Base-by-base conservation (phyloP, 495 filamentous ascomycete genomes). In the Penicillium canariense region DNA sequence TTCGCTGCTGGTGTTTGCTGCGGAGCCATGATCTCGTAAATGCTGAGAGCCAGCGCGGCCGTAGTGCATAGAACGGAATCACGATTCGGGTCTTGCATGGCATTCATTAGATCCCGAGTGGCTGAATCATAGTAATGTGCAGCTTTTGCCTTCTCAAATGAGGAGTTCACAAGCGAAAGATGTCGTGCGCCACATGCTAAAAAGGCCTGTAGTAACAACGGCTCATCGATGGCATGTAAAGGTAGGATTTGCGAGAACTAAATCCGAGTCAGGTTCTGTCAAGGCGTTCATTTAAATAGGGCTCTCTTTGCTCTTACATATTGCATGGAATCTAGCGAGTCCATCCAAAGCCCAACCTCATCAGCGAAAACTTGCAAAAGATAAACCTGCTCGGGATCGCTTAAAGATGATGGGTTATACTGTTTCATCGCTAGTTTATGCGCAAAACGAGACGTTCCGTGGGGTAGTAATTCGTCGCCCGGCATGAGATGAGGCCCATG, bases 261-360 rank as follows among this genome's bases (percentile, higher is more conserved):
- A 1, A 2, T 20, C 32, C 14, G 36, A 45, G 34, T 66, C 52
- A 72, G 58, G 49, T 20, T 1, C 3, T 36, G 17, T 17, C 3
- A 15, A n/a, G 7, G 5, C n/a, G n/a, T n/a, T n/a, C n/a, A 11
- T 15, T 22, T n/a, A 11, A 43, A 5, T 14, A 46, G 25, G 27
- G 25, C 7, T 18, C 10, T 15, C 15, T 0, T 8, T 36, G 15
- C 12, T 71, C 81, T 61, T 73, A 88, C 85, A 72, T 97, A 89
- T 76, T 96, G 95, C 63, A 83, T 78, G 26, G 82, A 80, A 74
- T 96, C 89, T 75, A 96, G 82, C 43, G 84, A 88, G 68, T 97
- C 94, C 90, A 98, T 94, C 89, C 93, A 96, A 15, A 89, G 69
- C 3, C 89, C 91, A 14, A 98, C 87, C 59, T 96, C 88, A 62